Conservation (phyloP, 139 green algal species). For the Coelastrella sp. region DNA sequence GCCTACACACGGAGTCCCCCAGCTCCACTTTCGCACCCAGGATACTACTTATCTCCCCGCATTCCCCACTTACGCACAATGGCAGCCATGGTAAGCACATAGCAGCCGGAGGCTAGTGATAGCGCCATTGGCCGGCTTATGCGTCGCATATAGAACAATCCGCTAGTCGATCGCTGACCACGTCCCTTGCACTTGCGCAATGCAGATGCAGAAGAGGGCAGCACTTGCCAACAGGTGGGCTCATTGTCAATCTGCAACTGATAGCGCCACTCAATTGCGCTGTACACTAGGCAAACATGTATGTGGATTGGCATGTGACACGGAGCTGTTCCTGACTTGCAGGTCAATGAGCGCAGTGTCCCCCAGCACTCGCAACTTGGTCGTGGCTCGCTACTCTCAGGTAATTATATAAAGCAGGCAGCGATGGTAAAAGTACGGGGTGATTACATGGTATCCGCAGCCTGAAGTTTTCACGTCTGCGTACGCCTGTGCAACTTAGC, state of each 20-base stretch:
- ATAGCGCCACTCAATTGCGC: neutral
- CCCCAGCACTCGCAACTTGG: conserved; percentile 9
- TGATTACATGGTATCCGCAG: neutral
- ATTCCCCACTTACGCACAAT: neutral
- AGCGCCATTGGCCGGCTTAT: neutral
- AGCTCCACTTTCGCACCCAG: neutral
- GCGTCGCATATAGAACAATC: neutral
- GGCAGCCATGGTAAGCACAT: neutral
- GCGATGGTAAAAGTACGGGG: neutral
- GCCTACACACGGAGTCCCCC: neutral
- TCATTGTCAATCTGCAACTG: neutral
- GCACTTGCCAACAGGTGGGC: neutral
- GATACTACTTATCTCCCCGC: neutral
- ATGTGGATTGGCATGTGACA: conserved; percentile 1
- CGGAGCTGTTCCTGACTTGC: neutral
- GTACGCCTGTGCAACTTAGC: neutral
- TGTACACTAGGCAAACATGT: neutral
- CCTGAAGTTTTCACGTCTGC: neutral
- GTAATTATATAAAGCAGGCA: neutral
- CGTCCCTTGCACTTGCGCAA: neutral
- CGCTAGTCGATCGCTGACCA: neutral
- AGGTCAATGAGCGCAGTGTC: conserved; percentile 5
- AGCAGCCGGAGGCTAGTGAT: neutral
- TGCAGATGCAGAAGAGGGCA: conserved; percentile 16
- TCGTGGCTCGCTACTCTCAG: neutral